Percentiles rank a stretch among this genome's conserved stretches.
These are phyloP conservation scores for Fusarium pseudoanthophilum DNA, from an alignment of 2,329 filamentous ascomycete genomes.

Conservation along the genomic window DNA sequence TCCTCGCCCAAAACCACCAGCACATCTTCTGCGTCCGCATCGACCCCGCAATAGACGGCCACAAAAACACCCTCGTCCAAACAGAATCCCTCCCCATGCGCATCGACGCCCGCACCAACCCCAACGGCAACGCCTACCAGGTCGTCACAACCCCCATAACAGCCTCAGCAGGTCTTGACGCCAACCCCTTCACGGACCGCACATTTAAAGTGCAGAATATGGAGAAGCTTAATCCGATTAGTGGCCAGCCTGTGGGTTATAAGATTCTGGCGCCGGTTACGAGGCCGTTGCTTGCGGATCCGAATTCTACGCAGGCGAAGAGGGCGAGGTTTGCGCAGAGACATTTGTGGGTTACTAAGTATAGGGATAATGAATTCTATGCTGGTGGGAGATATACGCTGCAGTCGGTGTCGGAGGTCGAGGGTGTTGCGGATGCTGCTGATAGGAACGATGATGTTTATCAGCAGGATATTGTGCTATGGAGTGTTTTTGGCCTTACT, in stretches of 20 bases:
- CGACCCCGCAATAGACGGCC: constrained; percentile 72
- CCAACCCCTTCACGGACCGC: constrained; percentile 60
- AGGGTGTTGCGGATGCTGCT: constrained; percentile 3
- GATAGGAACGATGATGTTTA: constrained; percentile 7
- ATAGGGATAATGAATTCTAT: constrained; percentile 57
- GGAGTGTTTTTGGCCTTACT: constrained; percentile 14
- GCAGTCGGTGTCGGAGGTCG: constrained; percentile 10
- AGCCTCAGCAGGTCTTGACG: constrained; percentile 59
- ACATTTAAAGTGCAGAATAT: constrained; percentile 63
- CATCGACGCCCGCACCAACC: constrained; percentile 55
- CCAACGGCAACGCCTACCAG: constrained; percentile 58
- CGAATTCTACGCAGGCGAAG: constrained; percentile 52
- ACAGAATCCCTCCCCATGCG: constrained; percentile 57
- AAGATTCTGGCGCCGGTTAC: constrained; percentile 56
- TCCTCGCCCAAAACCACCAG: constrained; percentile 76
- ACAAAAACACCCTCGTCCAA: constrained; percentile 63
- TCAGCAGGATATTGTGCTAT: constrained; percentile 7
- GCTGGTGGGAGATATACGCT: constrained; percentile 55
- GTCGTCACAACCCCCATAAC: constrained; percentile 56
- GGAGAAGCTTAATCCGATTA: constrained; percentile 54
- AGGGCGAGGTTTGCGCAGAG: constrained; percentile 57
- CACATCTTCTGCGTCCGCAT: constrained; percentile 74
- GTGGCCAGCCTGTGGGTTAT: constrained; percentile 59
- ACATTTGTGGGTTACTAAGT: constrained; percentile 59
- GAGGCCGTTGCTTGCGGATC: constrained; percentile 54